Evolutionary conservation across 495 filamentous ascomycete species (phyloP).

Genomic region (Durotheca rogersii): DNA sequence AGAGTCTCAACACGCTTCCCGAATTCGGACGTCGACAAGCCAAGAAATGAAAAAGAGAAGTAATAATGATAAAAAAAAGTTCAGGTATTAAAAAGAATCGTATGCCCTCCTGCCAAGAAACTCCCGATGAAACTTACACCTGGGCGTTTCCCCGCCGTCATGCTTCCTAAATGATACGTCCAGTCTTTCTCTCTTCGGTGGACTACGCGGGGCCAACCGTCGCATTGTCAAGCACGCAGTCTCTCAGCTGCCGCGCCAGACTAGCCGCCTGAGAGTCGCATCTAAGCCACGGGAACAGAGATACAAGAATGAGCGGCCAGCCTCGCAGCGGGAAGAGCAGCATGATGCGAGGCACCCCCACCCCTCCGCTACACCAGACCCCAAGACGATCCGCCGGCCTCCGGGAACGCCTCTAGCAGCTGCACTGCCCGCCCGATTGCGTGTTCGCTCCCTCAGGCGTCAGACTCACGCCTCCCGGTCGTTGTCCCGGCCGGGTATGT

Average conservation of each 20-base stretch:
- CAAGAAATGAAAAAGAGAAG: no score
- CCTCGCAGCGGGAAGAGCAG: constrained; percentile 13
- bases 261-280: background rate
- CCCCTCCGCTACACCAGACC: constrained; percentile 12
- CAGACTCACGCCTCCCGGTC: constrained; percentile 74
- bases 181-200: constrained; percentile 19
- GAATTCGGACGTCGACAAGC: constrained; percentile 24
- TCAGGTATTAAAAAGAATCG: constrained; percentile 37
- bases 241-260: background rate
- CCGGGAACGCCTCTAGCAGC: constrained; percentile 56
- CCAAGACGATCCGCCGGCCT: constrained; percentile 8
- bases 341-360: constrained; percentile 14
- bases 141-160: constrained; percentile 32
- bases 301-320: constrained; percentile 8
- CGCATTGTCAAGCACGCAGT: constrained; percentile 1
- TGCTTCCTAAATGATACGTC: constrained; percentile 24
- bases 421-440: constrained; percentile 70
- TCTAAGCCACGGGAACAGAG: constrained; percentile 10
- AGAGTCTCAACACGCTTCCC: no score
- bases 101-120: constrained; percentile 39
- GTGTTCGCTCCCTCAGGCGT: constrained; percentile 75
- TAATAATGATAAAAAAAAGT: constrained; percentile 30
- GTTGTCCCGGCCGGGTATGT: constrained; percentile 70
- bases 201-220: background rate
- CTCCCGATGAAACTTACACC: constrained; percentile 42